Percentiles rank a stretch among this genome's conserved stretches.
These are phyloP conservation scores for Candida silvatica DNA, from an alignment of 805 yeast genomes.

Conservation along the genomic window DNA sequence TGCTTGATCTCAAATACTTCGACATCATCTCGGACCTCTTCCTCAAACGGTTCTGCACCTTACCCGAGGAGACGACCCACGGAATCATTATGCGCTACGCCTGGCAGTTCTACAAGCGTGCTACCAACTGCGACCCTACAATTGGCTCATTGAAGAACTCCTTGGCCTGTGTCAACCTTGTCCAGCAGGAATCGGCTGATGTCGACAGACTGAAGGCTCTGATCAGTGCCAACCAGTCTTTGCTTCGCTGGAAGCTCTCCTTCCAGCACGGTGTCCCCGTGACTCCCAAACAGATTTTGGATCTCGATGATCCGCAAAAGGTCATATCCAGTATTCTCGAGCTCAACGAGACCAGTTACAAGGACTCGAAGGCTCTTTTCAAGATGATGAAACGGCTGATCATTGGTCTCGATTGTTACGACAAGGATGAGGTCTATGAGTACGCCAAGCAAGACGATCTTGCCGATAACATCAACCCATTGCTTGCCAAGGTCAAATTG, in stretches of 20 bases:
- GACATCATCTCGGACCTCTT: conserved; percentile 10
- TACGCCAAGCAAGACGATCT: conserved; percentile 6
- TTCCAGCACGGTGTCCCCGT: conserved; percentile 22
- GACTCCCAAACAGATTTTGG: conserved; percentile 19
- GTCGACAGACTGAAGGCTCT: conserved; percentile 8
- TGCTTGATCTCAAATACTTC: conserved; percentile 16
- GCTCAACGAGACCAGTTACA: conserved; percentile 43
- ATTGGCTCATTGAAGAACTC: conserved; percentile 20
- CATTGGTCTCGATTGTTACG: conserved; percentile 26
- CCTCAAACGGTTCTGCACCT: conserved; percentile 11
- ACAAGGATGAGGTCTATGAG: conserved; percentile 4
- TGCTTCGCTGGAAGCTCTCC: conserved; percentile 22
- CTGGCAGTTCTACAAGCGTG: conserved; percentile 21
- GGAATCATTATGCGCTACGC: conserved; percentile 9
- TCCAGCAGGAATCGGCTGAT: conserved; percentile 4
- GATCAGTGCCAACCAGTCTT: conserved; percentile 13
- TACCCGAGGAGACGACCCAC: conserved; percentile 8
- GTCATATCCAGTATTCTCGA: conserved; percentile 32
- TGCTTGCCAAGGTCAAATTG: conserved; percentile 20
- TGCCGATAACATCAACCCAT: conserved; percentile 12
- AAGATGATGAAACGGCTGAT: conserved; percentile 32
- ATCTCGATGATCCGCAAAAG: conserved; percentile 16
- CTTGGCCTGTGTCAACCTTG: conserved; percentile 12
- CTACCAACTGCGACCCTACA: conserved; percentile 21
- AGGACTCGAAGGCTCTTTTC: conserved; percentile 32